Evolutionary conservation across 2,329 filamentous ascomycete species (phyloP).

Genomic region (Xylaria sp.): DNA sequence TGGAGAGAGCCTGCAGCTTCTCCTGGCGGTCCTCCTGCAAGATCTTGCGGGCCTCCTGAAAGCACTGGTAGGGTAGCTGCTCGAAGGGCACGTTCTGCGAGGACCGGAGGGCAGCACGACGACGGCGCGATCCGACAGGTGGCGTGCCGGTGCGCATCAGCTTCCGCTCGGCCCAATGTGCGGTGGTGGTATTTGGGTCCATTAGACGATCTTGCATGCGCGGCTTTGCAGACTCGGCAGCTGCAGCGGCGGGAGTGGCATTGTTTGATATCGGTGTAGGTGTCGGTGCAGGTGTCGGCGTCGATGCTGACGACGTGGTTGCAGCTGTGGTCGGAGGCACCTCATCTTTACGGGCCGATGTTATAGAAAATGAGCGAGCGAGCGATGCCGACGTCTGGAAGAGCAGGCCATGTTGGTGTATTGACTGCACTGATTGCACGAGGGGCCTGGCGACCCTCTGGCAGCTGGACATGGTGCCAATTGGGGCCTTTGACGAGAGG

Average conservation of each 20-base stretch:
- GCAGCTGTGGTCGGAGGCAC: constrained; percentile 34
- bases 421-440: constrained; percentile 63
- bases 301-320: constrained; percentile 24
- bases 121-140: constrained; percentile 85
- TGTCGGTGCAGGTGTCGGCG: constrained; percentile 35
- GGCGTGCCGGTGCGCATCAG: constrained; percentile 74
- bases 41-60: constrained; percentile 92
- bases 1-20: constrained; percentile 79
- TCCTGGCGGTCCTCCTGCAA: constrained; percentile 81
- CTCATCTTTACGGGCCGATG: constrained; percentile 51
- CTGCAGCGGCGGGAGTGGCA: constrained; percentile 22
- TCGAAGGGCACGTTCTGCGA: constrained; percentile 82
- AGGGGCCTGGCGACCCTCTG: constrained; percentile 68
- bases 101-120: constrained; percentile 76
- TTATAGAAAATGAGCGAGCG: constrained; percentile 51
- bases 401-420: constrained; percentile 53
- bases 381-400: constrained; percentile 47
- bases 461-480: constrained; percentile 65
- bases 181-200: constrained; percentile 76
- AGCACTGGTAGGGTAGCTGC: constrained; percentile 95
- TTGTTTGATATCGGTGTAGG: constrained; percentile 24
- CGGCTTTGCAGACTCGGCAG: constrained; percentile 23
- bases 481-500: constrained; percentile 19
- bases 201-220: constrained; percentile 56
- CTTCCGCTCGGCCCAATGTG: constrained; percentile 70